Base-by-base conservation (phyloP, 768 basidiomycete species). In the Boletus bicolor region DNA sequence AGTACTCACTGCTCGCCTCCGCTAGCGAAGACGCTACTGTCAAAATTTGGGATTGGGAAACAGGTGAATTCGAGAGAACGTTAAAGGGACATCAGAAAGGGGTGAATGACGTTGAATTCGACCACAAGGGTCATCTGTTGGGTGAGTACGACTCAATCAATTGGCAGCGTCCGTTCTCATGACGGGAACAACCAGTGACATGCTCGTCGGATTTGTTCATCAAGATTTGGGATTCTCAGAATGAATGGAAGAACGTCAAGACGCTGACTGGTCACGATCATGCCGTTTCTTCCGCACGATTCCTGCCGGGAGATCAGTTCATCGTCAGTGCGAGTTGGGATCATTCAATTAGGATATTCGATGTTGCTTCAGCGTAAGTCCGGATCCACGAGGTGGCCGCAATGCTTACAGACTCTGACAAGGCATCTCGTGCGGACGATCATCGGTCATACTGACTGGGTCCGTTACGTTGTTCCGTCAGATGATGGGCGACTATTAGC, bases 11-110 rank as follows among this genome's bases (percentile, higher is more conserved):
- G 8, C 73, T 95, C 43, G 93, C 89, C 21, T 89, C 86, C 38
- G 91, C 91, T 14, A 92, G 90, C 62, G 92, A 93, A 67, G 93
- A 96, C 67, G 80, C 91, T 49, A 93, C 86, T 1, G 81, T 95
- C 62, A 95, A 95, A 77, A 85, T 95, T 45, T 95, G 93, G 93
- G 93, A 96, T 64, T 96, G 93, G 93, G 93, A 96, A 70, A 88
- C 89, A 32, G 93, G 93, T 41, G 93, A 95, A 63, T 89, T 93
- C 69, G 93, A 96, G 72, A 75, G 91, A 60, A 95, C 93, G 10
- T 72, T 95, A 55, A 95, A 94, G 72, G 91, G 93, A 7, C 93
- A 96, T 75, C 95, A 93, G 35, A 91, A 90, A 68, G 83, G 87
- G 19, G 86, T 95, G 30, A 84, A 83, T 68, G 93, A 94, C 73